phyloP scores from a whole-genome alignment of 257 asterid genomes.

The Linderniella brevidens region DNA sequence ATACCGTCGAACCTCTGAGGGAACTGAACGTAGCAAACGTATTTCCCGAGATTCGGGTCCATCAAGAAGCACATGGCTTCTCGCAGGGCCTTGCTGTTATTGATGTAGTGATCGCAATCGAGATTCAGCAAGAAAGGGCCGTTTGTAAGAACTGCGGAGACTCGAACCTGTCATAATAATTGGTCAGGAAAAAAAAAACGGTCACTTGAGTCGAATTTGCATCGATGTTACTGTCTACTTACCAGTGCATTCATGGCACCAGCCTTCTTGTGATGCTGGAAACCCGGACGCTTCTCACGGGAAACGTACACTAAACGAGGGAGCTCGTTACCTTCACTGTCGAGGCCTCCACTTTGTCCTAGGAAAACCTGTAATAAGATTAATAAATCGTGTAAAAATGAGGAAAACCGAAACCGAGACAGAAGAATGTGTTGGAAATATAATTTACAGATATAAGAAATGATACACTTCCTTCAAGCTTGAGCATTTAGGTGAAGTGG shows the following conservation, averaged over 20 bases:
- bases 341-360: conserved; percentile 97
- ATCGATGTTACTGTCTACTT: conserved; percentile 25
- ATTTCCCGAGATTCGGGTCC: conserved; percentile 98
- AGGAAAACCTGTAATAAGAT: conserved; percentile 54
- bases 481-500: no score
- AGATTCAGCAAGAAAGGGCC: conserved; percentile 98
- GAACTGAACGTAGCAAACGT: conserved; percentile 90
- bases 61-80: conserved; percentile 94
- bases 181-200: no score
- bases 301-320: conserved; percentile 70
- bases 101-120: conserved; percentile 96
- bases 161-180: conserved; percentile 54
- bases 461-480: no score
- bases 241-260: conserved; percentile 82
- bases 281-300: conserved; percentile 76
- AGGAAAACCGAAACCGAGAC: no score
- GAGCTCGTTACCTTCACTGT: conserved; percentile 87
- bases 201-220: no score
- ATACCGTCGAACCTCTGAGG: conserved; percentile 98
- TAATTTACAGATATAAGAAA: no score
- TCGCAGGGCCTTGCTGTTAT: conserved; percentile 95
- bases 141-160: conserved; percentile 93
- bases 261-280: conserved; percentile 69
- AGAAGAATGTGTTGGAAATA: no score
- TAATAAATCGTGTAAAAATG: no score